A percentile compares a stretch with the other conserved stretches of the same genome.
Conservation (phyloP, 768 basidiomycete species). For the Thelephora aurantiotincta region DNA sequence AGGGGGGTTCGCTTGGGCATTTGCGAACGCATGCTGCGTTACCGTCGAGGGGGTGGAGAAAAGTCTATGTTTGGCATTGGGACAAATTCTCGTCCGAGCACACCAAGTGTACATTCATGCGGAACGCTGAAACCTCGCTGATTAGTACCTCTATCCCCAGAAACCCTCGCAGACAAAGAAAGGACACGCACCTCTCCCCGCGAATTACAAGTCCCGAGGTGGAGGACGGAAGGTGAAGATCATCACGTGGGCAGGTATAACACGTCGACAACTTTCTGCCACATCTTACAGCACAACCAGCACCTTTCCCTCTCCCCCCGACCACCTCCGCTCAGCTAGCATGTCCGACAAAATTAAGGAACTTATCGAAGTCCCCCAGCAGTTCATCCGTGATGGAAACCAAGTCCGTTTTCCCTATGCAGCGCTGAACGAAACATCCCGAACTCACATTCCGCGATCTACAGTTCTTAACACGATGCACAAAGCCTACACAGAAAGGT, state of each 20-base stretch:
- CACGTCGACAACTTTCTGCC: slow-evolving; percentile 16
- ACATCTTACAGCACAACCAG: slow-evolving; percentile 4
- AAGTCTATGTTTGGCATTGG: not conserved
- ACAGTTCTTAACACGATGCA: slow-evolving; percentile 94
- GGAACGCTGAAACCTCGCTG: slow-evolving; percentile 10
- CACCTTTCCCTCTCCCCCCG: slow-evolving; percentile 6
- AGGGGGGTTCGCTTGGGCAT: slow-evolving; percentile 1
- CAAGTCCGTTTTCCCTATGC: slow-evolving; percentile 40
- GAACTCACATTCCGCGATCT: slow-evolving; percentile 6
- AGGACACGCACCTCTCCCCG: not conserved
- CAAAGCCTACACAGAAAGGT: slow-evolving; percentile 96
- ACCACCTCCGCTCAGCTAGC: slow-evolving; percentile 14
- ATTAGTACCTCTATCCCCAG: not conserved
- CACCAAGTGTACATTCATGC: slow-evolving; percentile 38
- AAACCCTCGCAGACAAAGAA: not conserved
- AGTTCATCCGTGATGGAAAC: slow-evolving; percentile 86
- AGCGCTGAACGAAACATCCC: not conserved
- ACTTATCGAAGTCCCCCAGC: slow-evolving; percentile 81
- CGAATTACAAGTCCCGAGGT: not conserved
- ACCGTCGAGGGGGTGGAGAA: not conserved
- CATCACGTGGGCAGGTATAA: not conserved
- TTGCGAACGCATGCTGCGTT: not conserved
- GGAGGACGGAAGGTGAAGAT: not conserved
- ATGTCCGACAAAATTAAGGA: slow-evolving; percentile 91
- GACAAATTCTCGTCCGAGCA: not conserved